Evolutionary conservation across 805 yeast species (phyloP).

Genomic region (Candida ulmi): DNA sequence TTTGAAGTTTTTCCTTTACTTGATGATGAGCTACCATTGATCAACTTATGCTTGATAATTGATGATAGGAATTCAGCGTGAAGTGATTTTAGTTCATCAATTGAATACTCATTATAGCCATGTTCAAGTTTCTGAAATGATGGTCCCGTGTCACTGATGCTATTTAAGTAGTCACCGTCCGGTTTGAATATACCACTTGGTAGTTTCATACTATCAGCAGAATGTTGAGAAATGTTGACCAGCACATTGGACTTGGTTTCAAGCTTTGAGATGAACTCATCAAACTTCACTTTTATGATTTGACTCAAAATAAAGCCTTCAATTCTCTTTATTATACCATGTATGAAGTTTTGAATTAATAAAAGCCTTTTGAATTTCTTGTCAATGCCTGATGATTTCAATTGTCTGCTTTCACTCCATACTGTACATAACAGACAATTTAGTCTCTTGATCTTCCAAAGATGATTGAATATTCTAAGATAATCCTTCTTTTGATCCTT

Average conservation of each 20-base stretch:
- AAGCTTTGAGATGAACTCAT: constrained; percentile 28
- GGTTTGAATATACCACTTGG: constrained; percentile 28
- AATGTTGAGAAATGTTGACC: constrained; percentile 16
- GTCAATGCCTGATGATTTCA: constrained; percentile 17
- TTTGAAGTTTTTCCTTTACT: constrained; percentile 33
- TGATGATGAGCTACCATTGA: constrained; percentile 21
- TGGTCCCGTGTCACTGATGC: constrained; percentile 9
- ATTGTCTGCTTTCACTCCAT: constrained; percentile 38
- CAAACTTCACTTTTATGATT: constrained; percentile 26
- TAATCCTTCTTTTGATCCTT: constrained; percentile 51
- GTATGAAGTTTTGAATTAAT: constrained; percentile 28
- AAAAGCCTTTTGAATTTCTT: constrained; percentile 25
- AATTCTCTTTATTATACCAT: constrained; percentile 25
- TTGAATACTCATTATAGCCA: constrained; percentile 28
- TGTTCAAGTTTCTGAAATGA: constrained; percentile 5
- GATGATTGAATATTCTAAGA: constrained; percentile 73
- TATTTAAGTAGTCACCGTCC: constrained; percentile 14
- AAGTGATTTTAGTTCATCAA: constrained; percentile 42
- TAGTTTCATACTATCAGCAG: constrained; percentile 21
- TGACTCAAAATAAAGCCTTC: constrained; percentile 26
- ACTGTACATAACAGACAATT: constrained; percentile 42
- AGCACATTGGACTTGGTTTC: neutral
- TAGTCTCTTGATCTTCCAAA: constrained; percentile 73
- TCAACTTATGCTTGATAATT: constrained; percentile 31
- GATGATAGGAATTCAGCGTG: constrained; percentile 30